Conservation (phyloP, 164 flowering plant species). For the Magnolia kwangsiensis region DNA sequence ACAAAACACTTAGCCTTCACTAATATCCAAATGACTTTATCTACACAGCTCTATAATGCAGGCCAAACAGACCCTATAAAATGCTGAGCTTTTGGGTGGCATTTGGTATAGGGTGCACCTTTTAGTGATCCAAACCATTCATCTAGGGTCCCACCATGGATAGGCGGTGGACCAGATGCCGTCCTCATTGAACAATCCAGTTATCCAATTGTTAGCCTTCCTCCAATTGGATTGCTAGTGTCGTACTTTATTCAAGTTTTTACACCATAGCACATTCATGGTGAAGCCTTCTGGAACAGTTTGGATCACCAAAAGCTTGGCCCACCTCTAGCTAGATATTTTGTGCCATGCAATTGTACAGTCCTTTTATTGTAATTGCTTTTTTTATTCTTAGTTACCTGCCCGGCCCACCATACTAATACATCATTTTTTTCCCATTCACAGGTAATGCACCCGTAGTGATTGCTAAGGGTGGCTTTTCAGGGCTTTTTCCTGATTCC, state of each 20-base stretch:
- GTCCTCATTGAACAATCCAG: background rate
- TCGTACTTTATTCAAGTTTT: background rate
- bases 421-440: slow-evolving; percentile 7
- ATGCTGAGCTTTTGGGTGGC: too few relatives aligned
- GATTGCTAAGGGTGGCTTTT: slow-evolving; percentile 51
- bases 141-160: too few relatives aligned
- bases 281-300: background rate
- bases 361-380: too few relatives aligned
- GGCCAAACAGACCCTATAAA: too few relatives aligned
- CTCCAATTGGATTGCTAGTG: background rate
- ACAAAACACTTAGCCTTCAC: too few relatives aligned
- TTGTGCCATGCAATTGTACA: too few relatives aligned
- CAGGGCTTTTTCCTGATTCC: slow-evolving; percentile 49
- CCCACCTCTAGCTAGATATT: too few relatives aligned
- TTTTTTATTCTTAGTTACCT: background rate
- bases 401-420: background rate
- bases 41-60: too few relatives aligned
- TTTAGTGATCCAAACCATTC: too few relatives aligned
- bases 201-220: background rate
- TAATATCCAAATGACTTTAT: too few relatives aligned
- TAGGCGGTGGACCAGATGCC: background rate
- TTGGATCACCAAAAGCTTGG: too few relatives aligned
- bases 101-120: too few relatives aligned
- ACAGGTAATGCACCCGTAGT: slow-evolving; percentile 58
- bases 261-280: background rate